phyloP scores from a whole-genome alignment of 176 grass and related monocot species.

The Carex parvula region DNA sequence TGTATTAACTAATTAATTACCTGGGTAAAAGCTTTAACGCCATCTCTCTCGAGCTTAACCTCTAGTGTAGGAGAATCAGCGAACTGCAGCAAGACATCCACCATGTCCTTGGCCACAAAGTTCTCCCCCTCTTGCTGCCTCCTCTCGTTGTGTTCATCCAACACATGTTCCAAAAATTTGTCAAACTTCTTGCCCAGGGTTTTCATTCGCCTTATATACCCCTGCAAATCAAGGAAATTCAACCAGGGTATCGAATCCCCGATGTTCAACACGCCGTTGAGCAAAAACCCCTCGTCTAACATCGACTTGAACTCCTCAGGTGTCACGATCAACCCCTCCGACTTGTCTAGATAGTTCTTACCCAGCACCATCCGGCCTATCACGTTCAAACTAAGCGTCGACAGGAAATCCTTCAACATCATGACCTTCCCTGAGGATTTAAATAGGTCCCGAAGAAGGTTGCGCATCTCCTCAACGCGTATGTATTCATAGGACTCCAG shows the following conservation, averaged over 20 bases:
- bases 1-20: constrained; percentile 22
- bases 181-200: constrained; percentile 67
- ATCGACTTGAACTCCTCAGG: constrained; percentile 90
- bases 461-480: constrained; percentile 45
- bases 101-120: constrained; percentile 79
- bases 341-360: constrained; percentile 67
- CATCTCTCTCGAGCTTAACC: constrained; percentile 52
- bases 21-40: constrained; percentile 62
- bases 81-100: constrained; percentile 76
- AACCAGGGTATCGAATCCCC: constrained; percentile 89
- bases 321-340: constrained; percentile 34
- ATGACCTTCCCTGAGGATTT: constrained; percentile 29
- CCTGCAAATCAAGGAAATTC: constrained; percentile 68
- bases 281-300: constrained; percentile 80
- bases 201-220: constrained; percentile 88
- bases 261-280: constrained; percentile 92
- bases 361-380: constrained; percentile 85
- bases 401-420: constrained; percentile 69
- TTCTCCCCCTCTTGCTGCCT: constrained; percentile 33
- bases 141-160: constrained; percentile 66
- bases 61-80: constrained; percentile 60
- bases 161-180: constrained; percentile 73
- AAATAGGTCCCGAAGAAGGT: constrained; percentile 48
- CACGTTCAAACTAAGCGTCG: constrained; percentile 67
- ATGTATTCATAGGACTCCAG: constrained; percentile 78